A percentile compares a stretch with the other conserved stretches of the same genome.
Conservation (phyloP, 2,329 filamentous ascomycete species). For the Coniochaeta ligniaria region DNA sequence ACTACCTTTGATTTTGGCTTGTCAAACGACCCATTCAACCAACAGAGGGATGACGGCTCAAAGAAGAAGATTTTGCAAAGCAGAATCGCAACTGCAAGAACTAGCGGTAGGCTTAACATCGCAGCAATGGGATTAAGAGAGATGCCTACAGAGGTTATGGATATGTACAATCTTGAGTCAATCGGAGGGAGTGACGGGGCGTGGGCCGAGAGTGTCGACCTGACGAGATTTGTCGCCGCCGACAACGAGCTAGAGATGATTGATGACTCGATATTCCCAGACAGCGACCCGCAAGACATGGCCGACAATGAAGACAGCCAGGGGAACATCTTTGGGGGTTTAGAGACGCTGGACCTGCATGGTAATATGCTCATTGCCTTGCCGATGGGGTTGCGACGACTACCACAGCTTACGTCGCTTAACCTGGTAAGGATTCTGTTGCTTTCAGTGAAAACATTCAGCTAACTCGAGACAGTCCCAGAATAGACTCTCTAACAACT, state of each 20-base stretch:
- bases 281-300: conserved; percentile 49
- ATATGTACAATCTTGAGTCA: conserved; percentile 80
- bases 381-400: conserved; percentile 66
- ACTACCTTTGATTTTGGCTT: conserved; percentile 52
- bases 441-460: not conserved
- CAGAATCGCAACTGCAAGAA: conserved; percentile 65
- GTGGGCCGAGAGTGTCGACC: conserved; percentile 89
- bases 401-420: conserved; percentile 69
- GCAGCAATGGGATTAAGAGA: conserved; percentile 72
- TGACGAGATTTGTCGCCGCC: conserved; percentile 76
- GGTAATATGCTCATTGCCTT: conserved; percentile 69
- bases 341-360: conserved; percentile 80
- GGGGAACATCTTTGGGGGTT: conserved; percentile 71
- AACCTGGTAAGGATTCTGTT: conserved; percentile 55
- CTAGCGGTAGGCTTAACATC: conserved; percentile 79
- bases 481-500: conserved; percentile 69
- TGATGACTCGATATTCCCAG: conserved; percentile 71
- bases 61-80: conserved; percentile 64
- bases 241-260: conserved; percentile 81
- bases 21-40: conserved; percentile 63
- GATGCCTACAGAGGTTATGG: conserved; percentile 75
- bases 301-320: conserved; percentile 58
- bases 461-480: conserved; percentile 50
- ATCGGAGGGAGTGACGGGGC: conserved; percentile 55
- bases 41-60: conserved; percentile 47